Evolutionary conservation across 768 basidiomycete genomes (phyloP).

Genomic region (Erythrobasidium yunnanense): DNA sequence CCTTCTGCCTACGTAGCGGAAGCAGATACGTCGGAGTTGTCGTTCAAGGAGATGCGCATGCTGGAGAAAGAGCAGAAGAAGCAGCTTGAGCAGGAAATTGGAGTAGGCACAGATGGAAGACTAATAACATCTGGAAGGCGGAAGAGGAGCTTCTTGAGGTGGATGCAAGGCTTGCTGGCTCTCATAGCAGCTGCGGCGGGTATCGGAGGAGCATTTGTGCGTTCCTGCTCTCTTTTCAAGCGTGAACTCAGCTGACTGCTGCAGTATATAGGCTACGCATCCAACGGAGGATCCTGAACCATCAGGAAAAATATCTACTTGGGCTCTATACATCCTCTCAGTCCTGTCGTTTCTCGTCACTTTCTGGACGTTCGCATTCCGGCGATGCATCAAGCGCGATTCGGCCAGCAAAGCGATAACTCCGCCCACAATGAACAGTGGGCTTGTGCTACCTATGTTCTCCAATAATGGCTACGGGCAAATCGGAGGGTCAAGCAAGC

Average conservation of each 20-base stretch:
- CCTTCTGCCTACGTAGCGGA: neutral
- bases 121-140: neutral
- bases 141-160: neutral
- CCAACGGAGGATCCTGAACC: neutral
- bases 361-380: neutral
- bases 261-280: neutral
- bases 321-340: constrained; percentile 13
- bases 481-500: neutral
- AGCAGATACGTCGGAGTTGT: neutral
- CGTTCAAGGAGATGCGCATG: constrained; percentile 1
- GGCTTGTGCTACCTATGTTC: constrained; percentile 10
- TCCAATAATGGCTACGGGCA: neutral
- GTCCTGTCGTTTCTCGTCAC: neutral
- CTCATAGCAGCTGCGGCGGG: neutral
- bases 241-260: too few species aligned
- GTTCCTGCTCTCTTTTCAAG: constrained; percentile 1
- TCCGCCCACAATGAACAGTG: neutral
- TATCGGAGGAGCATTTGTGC: constrained; percentile 15
- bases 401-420: neutral
- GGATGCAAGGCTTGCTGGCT: constrained; percentile 1
- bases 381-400: neutral
- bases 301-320: constrained; percentile 3
- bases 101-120: constrained; percentile 2
- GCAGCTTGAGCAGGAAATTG: neutral
- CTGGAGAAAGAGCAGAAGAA: constrained; percentile 5